Base-by-base conservation (phyloP, 2,329 filamentous ascomycete genomes). In the Ophiostoma tasmaniense region DNA sequence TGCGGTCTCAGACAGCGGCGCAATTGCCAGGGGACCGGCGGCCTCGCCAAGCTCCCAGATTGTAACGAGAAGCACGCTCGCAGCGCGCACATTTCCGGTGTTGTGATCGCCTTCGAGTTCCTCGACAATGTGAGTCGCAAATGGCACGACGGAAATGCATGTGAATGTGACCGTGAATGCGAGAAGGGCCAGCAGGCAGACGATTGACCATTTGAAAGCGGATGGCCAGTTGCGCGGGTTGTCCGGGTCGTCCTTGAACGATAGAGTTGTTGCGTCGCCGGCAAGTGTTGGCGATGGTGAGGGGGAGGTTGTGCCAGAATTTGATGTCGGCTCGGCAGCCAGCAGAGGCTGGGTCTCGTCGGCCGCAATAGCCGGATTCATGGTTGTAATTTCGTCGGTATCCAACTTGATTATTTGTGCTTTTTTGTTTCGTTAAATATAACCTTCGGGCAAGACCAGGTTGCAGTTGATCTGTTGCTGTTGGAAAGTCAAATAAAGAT, bases 51-150 rank as follows among this genome's bases (percentile, higher is more conserved):
- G 82, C 70, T 92, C 85, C 71, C 71, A 72, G 33, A 72, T 72
- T 33, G 71, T 90, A 10, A 92, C 87, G 68, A 91, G 86, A 62
- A 93, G 79, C 52, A 85, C 83, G 73, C 79, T 81, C 20, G 83
- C 79, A 0, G 82, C 81, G 2, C 66, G 37, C 11, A 69, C 67
- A 30, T 79, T 50, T 62, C 50, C 72, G n/a, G 78, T 76, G 22
- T 76, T 74, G 4, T 73, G 71, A 22, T 78, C 78, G 35, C 77
- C 75, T 7, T 75, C 73, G 17, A 84, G 79, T 69, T 87, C 84
- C 1, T 76, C 73, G 28, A 84, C 80, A 71, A 87, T 86, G 64
- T 77, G 78, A 50, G 77, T 78, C 7, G 85, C 84, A 66, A 87
- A 78, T 0, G 85, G 84, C 0, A 86, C 82, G 0, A 86, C 79